These are phyloP conservation scores for Kwoniella europaea DNA, from an alignment of 768 basidiomycete genomes.

Conservation along the genomic window DNA sequence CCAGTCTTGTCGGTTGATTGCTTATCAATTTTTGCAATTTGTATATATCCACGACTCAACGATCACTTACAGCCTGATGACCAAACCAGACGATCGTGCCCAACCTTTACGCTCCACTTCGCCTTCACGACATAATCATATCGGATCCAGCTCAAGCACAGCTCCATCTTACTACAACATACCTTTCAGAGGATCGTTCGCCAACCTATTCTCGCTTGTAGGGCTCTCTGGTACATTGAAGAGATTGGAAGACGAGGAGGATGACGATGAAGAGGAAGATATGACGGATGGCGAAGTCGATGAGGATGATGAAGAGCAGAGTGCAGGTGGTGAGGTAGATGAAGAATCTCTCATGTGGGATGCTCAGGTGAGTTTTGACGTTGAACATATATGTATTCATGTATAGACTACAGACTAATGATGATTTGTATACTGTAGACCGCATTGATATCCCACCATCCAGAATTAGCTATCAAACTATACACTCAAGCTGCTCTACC, in stretches of 20 bases:
- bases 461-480: constrained; percentile 34
- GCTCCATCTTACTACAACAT: constrained; percentile 53
- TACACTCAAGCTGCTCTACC: constrained; percentile 47
- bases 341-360: constrained; percentile 44
- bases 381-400: background rate
- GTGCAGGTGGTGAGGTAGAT: constrained; percentile 28
- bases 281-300: constrained; percentile 9
- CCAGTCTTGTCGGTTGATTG: background rate
- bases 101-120: background rate
- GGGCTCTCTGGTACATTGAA: background rate
- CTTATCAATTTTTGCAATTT: background rate
- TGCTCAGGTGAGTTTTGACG: constrained; percentile 36
- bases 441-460: constrained; percentile 47
- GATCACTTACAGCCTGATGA: background rate
- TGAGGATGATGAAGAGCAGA: constrained; percentile 22
- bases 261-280: constrained; percentile 7
- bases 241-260: background rate
- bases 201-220: constrained; percentile 14
- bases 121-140: background rate
- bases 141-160: background rate
- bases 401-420: too few species aligned
- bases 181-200: constrained; percentile 22
- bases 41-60: too few species aligned
- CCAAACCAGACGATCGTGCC: background rate
- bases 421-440: constrained; percentile 17